A percentile compares a stretch with the other conserved stretches of the same genome.
Conservation (phyloP, 78 protist species). For the Speleostelium caveatum region DNA sequence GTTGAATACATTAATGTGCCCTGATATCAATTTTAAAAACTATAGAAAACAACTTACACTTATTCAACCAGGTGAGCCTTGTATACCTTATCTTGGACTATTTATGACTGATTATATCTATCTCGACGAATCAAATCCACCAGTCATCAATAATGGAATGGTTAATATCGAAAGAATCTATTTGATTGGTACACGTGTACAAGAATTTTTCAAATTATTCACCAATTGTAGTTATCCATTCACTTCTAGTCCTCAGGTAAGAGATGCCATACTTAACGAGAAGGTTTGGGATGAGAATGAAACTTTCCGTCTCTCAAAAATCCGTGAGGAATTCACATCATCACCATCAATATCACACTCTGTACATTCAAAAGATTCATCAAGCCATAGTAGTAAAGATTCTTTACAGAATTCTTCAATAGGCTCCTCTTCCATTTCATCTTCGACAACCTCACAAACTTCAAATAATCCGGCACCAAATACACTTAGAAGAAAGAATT, state of each 20-base stretch:
- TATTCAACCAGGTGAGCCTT: constrained; percentile 60
- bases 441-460: background rate
- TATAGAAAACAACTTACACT: constrained; percentile 40
- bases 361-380: background rate
- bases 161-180: constrained; percentile 66
- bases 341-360: constrained; percentile 11
- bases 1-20: constrained; percentile 38
- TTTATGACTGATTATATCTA: constrained; percentile 70
- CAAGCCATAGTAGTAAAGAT: background rate
- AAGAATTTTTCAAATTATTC: constrained; percentile 71
- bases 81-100: constrained; percentile 72
- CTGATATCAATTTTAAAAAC: constrained; percentile 61
- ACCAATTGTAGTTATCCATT: constrained; percentile 47
- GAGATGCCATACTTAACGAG: constrained; percentile 57
- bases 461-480: background rate
- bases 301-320: constrained; percentile 50
- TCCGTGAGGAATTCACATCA: constrained; percentile 39
- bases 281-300: constrained; percentile 80
- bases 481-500: constrained; percentile 41
- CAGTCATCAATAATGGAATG: background rate
- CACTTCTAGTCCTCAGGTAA: constrained; percentile 8
- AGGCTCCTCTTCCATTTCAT: background rate
- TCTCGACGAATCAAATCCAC: constrained; percentile 65
- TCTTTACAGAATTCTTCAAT: background rate
- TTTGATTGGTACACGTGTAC: constrained; percentile 57